phyloP scores from a whole-genome alignment of 257 asterid species.

The Catharanthus roseus region DNA sequence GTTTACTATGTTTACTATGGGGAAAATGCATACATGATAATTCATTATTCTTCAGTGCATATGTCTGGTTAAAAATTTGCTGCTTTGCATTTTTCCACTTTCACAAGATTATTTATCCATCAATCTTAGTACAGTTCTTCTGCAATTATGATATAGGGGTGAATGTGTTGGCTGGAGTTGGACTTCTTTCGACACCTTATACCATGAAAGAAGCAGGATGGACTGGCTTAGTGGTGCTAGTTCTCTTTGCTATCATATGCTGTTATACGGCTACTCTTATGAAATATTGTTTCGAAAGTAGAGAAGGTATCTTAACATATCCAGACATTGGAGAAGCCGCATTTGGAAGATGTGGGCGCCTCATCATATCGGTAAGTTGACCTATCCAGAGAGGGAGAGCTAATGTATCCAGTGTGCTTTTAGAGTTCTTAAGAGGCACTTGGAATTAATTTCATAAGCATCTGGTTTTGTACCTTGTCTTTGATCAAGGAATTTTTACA shows the following conservation, averaged over 20 bases:
- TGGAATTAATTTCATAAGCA: neutral
- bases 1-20: neutral
- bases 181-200: constrained; percentile 67
- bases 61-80: neutral
- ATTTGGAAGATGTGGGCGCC: constrained; percentile 66
- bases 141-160: constrained; percentile 28
- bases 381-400: neutral
- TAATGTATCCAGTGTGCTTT: neutral
- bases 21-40: neutral
- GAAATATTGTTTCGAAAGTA: constrained; percentile 71
- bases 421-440: neutral
- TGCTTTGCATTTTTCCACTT: neutral
- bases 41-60: neutral
- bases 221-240: constrained; percentile 50
- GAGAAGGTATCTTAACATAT: constrained; percentile 51
- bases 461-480: neutral
- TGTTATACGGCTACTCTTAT: constrained; percentile 75
- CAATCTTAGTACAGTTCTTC: too few species aligned
- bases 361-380: constrained; percentile 57
- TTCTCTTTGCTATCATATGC: constrained; percentile 62
- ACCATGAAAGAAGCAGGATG: constrained; percentile 75
- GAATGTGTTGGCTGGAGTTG: constrained; percentile 87
- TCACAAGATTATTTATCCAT: neutral
- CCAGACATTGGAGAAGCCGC: constrained; percentile 93
- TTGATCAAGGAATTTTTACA: neutral